Evolutionary conservation across 306 rosid genomes (phyloP), one percentile per base, ranked within the genome.

Genomic region (Dryas alaskensis): DNA sequence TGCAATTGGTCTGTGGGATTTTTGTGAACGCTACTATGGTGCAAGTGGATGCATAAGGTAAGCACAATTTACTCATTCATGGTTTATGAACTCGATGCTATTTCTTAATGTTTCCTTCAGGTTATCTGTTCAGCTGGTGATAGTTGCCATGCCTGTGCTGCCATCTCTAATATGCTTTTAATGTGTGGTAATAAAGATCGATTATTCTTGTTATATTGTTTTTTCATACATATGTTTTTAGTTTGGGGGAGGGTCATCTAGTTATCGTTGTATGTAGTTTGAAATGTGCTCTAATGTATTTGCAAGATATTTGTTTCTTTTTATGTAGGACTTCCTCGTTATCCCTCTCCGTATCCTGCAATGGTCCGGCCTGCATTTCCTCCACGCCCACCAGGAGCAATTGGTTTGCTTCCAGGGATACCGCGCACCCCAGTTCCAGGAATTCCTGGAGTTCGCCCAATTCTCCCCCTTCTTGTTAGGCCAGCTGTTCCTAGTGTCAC

Each of bases 51-150:
- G 79, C 65, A 65, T 75, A 84, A 88, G 99, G 99, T 95, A 92
- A 90, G 96, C 64, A 69, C 80, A 78, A 72, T 83, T 79, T 80
- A 84, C 79, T 81, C 82, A 72, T 67, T 73, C 62, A 65, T 80
- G 80, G 79, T 85, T 83, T 86, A 81, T 79, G 82, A 86, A 77
- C 83, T 76, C 78, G 76, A 84, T 87, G 88, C 90, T 81, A 65
- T 75, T 79, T 88, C 73, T 87, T 70, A 81, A 84, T 86, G 73
- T 90, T 83, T 80, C 84, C 92, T 86, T 85, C 95, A 92, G 98
- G 96, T 90, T 87, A 81, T 86, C 85, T 83, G 77, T 84, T 92
- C 93, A 86, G 92, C 92, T 84, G 96, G 96, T 95, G 98, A 85
- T 84, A 86, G 86, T 87, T 92, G 84, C 70, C 66, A 78, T 86